Conservation (phyloP, 352 stramenopile species). For the Halophytophthora polymorphica region DNA sequence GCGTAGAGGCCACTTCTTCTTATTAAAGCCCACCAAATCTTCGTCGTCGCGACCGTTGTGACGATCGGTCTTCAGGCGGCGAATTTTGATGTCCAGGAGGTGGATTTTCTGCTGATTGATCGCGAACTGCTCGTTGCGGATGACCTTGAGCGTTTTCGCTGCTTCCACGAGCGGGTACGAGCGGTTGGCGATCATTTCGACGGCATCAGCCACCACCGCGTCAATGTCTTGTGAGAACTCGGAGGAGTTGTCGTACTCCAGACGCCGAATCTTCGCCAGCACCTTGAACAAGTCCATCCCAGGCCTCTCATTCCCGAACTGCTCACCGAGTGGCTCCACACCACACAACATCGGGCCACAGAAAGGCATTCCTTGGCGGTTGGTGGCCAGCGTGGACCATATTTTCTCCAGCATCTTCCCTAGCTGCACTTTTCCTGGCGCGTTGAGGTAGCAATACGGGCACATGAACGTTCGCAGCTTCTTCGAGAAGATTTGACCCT, state of each 20-base stretch:
- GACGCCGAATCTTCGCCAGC: constrained; percentile 61
- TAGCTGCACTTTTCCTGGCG: constrained; percentile 64
- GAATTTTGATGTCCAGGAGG: constrained; percentile 61
- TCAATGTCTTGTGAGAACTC: constrained; percentile 67
- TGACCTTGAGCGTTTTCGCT: constrained; percentile 65
- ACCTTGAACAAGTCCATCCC: constrained; percentile 71
- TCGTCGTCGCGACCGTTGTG: constrained; percentile 13
- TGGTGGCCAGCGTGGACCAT: constrained; percentile 84
- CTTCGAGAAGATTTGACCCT: constrained; percentile 62
- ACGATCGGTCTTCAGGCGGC: constrained; percentile 36
- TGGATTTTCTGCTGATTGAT: constrained; percentile 67
- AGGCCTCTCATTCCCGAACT: constrained; percentile 14
- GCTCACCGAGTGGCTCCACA: constrained; percentile 32
- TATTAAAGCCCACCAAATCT: constrained; percentile 6
- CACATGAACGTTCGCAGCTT: constrained; percentile 69
- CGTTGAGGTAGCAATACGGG: constrained; percentile 55
- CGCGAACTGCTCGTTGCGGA: constrained; percentile 72
- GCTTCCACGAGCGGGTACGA: constrained; percentile 68
- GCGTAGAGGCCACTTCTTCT: constrained; percentile 52
- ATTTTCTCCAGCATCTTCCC: constrained; percentile 78
- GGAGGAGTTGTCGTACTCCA: constrained; percentile 65
- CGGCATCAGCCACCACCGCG: constrained; percentile 56
- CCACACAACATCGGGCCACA: constrained; percentile 71
- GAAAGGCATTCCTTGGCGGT: constrained; percentile 80
- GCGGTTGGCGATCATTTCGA: constrained; percentile 53